Conservation (phyloP, 2,329 filamentous ascomycete species). For the Tympanopsis confertula region DNA sequence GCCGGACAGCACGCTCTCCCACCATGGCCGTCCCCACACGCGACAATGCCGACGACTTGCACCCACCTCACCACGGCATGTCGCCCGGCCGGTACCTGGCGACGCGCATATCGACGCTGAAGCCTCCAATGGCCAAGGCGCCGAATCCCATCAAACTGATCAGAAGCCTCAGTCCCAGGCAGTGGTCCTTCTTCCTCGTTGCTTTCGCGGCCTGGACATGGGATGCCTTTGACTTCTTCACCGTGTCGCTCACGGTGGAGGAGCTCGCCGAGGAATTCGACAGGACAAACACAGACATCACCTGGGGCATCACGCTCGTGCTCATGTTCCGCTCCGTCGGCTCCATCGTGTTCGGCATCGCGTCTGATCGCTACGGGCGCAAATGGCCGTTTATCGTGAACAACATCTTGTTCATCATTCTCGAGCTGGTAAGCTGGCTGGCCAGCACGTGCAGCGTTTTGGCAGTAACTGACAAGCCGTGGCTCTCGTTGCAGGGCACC, state of each 20-base stretch:
- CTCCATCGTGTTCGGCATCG: constrained; percentile 39
- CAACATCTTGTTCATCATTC: constrained; percentile 58
- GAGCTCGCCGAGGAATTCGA: constrained; percentile 39
- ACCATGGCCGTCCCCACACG: no score
- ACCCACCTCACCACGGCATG: constrained; percentile 19
- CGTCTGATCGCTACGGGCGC: constrained; percentile 42
- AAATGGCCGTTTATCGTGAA: constrained; percentile 69
- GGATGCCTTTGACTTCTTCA: constrained; percentile 17
- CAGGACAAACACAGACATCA: constrained; percentile 43
- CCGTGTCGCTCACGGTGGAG: constrained; percentile 45
- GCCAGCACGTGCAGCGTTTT: background rate
- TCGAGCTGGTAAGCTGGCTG: constrained; percentile 50
- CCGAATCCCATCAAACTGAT: constrained; percentile 39
- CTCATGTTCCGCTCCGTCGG: constrained; percentile 49
- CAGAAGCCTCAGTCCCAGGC: constrained; percentile 31
- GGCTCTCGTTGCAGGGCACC: constrained; percentile 33
- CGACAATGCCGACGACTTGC: background rate
- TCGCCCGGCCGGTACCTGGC: constrained; percentile 29
- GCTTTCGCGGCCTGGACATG: constrained; percentile 44
- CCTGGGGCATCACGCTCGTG: constrained; percentile 53
- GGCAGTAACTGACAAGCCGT: constrained; percentile 8
- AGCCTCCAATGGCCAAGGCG: constrained; percentile 40
- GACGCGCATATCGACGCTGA: constrained; percentile 42
- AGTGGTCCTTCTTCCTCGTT: constrained; percentile 43
- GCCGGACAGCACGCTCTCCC: no score